A percentile compares a stretch with the other conserved stretches of the same genome.
Conservation (phyloP, 2,329 filamentous ascomycete species). For the Fusarium nurragi region DNA sequence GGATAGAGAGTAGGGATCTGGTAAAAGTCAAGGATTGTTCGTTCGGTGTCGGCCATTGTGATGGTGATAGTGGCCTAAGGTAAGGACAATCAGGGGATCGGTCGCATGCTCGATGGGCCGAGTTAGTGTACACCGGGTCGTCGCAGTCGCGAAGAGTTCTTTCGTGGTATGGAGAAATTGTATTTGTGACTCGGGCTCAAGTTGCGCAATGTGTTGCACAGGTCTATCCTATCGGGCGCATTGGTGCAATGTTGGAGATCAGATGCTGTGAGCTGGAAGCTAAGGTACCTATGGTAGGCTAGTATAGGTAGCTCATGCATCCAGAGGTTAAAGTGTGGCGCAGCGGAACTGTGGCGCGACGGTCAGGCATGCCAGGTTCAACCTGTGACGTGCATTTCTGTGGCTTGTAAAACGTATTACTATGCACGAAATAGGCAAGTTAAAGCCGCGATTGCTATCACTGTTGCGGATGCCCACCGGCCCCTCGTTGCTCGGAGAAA, state of each 20-base stretch:
- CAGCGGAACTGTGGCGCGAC: too few species aligned
- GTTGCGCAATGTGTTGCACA: background rate
- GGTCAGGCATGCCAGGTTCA: background rate
- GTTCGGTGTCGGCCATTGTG: slow-evolving; percentile 75
- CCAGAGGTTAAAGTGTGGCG: too few species aligned
- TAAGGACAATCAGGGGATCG: slow-evolving; percentile 28
- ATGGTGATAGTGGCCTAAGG: slow-evolving; percentile 19
- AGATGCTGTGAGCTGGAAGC: slow-evolving; percentile 19
- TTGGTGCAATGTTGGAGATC: slow-evolving; percentile 11
- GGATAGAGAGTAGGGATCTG: slow-evolving; percentile 82
- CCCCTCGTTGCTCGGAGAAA: slow-evolving; percentile 33
- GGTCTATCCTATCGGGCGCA: background rate
- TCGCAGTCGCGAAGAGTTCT: background rate
- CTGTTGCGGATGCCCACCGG: slow-evolving; percentile 28
- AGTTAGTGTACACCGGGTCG: slow-evolving; percentile 1
- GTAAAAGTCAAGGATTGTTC: slow-evolving; percentile 87
- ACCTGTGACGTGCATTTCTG: slow-evolving; percentile 27
- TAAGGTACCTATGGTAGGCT: background rate
- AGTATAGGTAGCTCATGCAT: slow-evolving; percentile 1
- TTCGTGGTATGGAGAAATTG: background rate
- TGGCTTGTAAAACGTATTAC: background rate
- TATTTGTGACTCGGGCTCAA: background rate
- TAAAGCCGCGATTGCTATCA: background rate
- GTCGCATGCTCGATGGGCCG: slow-evolving; percentile 30
- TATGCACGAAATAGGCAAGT: slow-evolving; percentile 1